phyloP scores from a whole-genome alignment of 208 protist species.

The Balamuthia mandrillaris region DNA sequence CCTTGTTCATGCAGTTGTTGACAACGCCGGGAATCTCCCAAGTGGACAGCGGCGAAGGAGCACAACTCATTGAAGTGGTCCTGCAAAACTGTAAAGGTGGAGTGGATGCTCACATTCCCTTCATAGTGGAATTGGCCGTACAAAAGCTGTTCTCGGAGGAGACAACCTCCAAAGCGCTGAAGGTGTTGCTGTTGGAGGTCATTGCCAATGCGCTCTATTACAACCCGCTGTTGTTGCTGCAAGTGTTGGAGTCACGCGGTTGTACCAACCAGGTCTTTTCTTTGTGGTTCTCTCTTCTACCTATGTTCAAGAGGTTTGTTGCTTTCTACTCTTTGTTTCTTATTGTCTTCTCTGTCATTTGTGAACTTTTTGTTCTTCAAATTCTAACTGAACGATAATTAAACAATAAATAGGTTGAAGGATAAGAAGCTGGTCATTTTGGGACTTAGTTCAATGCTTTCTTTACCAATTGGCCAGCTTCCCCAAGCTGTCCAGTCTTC shows the following conservation, averaged over 20 bases:
- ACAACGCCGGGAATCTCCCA: neutral
- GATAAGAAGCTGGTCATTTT: constrained; percentile 24
- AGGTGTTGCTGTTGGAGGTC: neutral
- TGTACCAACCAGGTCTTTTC: neutral
- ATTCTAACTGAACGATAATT: too few relatives aligned
- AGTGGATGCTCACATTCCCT: neutral
- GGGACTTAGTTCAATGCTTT: neutral
- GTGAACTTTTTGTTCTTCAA: too few relatives aligned
- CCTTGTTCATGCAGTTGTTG: neutral
- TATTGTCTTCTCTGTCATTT: too few relatives aligned
- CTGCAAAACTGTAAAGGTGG: neutral
- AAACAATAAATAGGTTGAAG: too few relatives aligned
- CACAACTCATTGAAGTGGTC: constrained; percentile 3
- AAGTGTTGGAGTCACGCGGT: neutral
- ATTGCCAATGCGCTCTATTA: constrained; percentile 10
- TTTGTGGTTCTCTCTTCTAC: neutral
- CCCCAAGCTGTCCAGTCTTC: neutral
- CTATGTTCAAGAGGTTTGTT: neutral
- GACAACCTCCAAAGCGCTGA: neutral
- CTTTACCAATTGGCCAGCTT: neutral
- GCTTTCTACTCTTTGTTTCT: too few relatives aligned
- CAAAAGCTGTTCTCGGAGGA: neutral
- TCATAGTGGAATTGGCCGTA: neutral
- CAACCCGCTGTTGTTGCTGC: neutral
- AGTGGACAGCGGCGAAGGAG: neutral